Evolutionary conservation across 306 rosid species (phyloP), one percentile per base, ranked within the genome.

Genomic region (Cicer bijugum): DNA sequence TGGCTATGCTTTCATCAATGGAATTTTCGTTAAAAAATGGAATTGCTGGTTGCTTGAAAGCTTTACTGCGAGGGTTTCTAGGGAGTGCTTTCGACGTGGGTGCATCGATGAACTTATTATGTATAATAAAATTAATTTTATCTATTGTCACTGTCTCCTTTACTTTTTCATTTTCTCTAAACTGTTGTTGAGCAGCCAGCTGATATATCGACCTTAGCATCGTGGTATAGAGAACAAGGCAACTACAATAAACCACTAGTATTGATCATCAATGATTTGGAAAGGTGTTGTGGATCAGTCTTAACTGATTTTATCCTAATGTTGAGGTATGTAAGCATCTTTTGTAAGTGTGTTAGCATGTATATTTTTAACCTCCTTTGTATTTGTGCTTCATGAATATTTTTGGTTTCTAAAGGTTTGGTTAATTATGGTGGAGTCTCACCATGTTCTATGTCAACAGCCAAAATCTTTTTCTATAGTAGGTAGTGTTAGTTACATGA

Each of bases 201-300:
- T 69, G 98, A 94, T 64, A 80, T 94, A 61, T 88, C 92, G 64
- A 75, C 85, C 81, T 84, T 94, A 76, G 98, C 97, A 66, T 91
- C 98, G 76, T 94, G 97, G 98, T 89, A 94, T 84, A 80, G 84
- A 85, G 95, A 87, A 72, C 91, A 85, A 46, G 97, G 85, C 74
- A 83, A 84, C 83, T 71, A 48, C 75, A 74, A 87, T 70, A 83
- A 83, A 58, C 98, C 93, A 1, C 77, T 94, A 48, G 91, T 94
- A 74, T 80, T 94, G 56, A 88, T 94, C 64, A 67, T 94, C 70
- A 90, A 88, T 55, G 92, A 91, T 71, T 75, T 89, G 87, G 98
- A 91, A 80, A 91, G 89, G 78, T 89, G 97, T 84, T 91, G 85
- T 79, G 89, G 87, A 69, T 70, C 95, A 35, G 89, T 91, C 80